These are phyloP conservation scores for Lumnitzera racemosa DNA, from an alignment of 345 rosid species.

Conservation along the genomic window DNA sequence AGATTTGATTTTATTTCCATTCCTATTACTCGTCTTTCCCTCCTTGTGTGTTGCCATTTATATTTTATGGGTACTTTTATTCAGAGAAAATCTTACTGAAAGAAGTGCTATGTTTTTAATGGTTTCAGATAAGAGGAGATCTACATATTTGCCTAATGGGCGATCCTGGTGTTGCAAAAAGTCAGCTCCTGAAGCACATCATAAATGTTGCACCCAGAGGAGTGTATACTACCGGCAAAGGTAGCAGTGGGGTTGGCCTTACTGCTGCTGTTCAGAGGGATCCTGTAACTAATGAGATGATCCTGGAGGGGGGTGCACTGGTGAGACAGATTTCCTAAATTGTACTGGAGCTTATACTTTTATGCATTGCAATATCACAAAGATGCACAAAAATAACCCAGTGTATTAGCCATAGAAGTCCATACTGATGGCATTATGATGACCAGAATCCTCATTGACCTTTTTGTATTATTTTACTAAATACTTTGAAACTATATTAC, in stretches of 20 bases:
- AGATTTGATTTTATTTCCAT: no score
- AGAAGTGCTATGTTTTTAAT: background rate
- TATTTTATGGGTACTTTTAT: no score
- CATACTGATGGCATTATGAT: no score
- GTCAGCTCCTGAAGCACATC: conserved; percentile 99
- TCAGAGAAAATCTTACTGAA: background rate
- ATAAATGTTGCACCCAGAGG: conserved; percentile 94
- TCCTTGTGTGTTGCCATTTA: no score
- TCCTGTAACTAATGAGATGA: conserved; percentile 95
- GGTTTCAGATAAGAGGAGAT: conserved; percentile 91
- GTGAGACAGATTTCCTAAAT: conserved; percentile 32
- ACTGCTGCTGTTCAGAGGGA: conserved; percentile 98
- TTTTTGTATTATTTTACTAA: no score
- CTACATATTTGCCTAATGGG: conserved; percentile 96
- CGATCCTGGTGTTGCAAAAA: conserved; percentile 99
- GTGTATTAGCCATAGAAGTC: no score
- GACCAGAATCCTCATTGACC: no score
- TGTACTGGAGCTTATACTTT: no score
- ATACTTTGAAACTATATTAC: background rate
- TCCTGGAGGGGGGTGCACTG: conserved; percentile 97
- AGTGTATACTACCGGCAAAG: conserved; percentile 90
- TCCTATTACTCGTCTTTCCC: no score
- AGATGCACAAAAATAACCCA: background rate
- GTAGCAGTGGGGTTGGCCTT: conserved; percentile 98
- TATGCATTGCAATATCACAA: background rate